Base-by-base conservation (phyloP, 768 basidiomycete genomes). In the Calocera viscosa region DNA sequence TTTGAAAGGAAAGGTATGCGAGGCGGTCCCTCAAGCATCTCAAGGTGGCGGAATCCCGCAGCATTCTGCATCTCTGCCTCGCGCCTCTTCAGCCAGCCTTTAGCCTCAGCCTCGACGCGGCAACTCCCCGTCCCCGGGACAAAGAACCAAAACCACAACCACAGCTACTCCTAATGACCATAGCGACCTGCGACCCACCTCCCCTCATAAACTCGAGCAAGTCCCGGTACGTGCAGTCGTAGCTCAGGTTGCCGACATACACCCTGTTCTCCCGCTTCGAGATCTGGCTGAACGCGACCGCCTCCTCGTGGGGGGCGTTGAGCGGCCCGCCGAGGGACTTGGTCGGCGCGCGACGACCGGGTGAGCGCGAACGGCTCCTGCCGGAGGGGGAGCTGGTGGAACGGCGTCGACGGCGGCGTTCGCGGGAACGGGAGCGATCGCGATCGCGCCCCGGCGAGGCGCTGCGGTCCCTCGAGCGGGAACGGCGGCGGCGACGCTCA, bases 181-280 rank as follows among this genome's bases (percentile, higher is more conserved):
- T 41, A 34, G 72, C 73, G 72, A 70, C 73, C 75, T 70, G 84
- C 85, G 80, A 94, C 94, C 89, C 91, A 96, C 94, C 94, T 93
- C 91, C 91, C 88, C 91, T 85, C 93, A 96, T 95, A 77, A 96
- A 97, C 86, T 97, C 93, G 85, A 94, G 93, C 78, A 99, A 83
- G 82, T 98, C 96, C 79, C 93, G 86, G 81, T 95, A 98, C 80
- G 89, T 94, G 86, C 94, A 91, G 77, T 95, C 91, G 82, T 97
- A 99, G 76, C 91, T 92, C 79, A 99, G 85, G 78, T 99, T 99
- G 75, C 96, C 95, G 77, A 97, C 92, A 74, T 99, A 99, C 73
- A 98, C 93, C 72, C 95, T 84, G 77, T 97, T 93, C 83, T 98
- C 96, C 80, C 91, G 86, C 84, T 94, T 92, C 88, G 90, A 93